A percentile compares a stretch with the other conserved stretches of the same genome.
phyloP scores from a whole-genome alignment of 208 protist species.

The Leptomonas pyrrhocoris region DNA sequence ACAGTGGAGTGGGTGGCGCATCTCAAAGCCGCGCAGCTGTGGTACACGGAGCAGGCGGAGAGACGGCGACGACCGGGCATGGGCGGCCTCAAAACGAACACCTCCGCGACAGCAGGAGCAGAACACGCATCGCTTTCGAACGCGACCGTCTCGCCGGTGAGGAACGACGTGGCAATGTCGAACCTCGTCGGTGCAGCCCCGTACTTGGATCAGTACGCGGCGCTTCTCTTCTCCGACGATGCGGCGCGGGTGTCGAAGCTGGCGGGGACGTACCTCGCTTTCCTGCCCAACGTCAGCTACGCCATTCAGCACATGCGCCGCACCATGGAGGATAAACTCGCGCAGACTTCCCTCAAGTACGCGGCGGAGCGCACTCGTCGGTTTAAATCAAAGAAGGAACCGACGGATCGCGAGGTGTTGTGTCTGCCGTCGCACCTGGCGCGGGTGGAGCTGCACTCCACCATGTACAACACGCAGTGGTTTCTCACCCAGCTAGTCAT shows the following conservation, averaged over 20 bases:
- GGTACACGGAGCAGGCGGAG: conserved; percentile 16
- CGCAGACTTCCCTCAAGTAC: conserved; percentile 28
- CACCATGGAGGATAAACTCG: conserved; percentile 20
- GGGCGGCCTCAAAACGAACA: neutral
- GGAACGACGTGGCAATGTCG: neutral
- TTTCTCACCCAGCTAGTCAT: conserved; percentile 25
- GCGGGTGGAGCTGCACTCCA: conserved; percentile 17
- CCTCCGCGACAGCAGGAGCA: neutral
- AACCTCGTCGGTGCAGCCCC: conserved; percentile 25
- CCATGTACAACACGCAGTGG: conserved; percentile 45
- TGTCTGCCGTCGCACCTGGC: conserved; percentile 31
- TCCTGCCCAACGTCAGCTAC: conserved; percentile 15
- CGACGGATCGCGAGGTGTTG: conserved; percentile 28
- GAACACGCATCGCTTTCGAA: no score
- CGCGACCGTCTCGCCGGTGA: neutral
- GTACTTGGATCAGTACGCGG: conserved; percentile 24
- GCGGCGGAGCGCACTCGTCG: conserved; percentile 27
- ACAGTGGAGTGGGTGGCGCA: conserved; percentile 35
- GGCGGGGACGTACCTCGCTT: conserved; percentile 20
- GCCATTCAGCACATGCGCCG: conserved; percentile 17
- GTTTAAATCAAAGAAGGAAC: conserved; percentile 20
- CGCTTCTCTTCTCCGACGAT: conserved; percentile 28
- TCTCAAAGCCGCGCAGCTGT: conserved; percentile 33
- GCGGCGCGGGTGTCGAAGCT: conserved; percentile 12
- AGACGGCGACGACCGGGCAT: neutral